A percentile compares a stretch with the other conserved stretches of the same genome.
Evolutionary conservation across 2,329 filamentous ascomycete species (phyloP).

Genomic region (Colletotrichum sidae): DNA sequence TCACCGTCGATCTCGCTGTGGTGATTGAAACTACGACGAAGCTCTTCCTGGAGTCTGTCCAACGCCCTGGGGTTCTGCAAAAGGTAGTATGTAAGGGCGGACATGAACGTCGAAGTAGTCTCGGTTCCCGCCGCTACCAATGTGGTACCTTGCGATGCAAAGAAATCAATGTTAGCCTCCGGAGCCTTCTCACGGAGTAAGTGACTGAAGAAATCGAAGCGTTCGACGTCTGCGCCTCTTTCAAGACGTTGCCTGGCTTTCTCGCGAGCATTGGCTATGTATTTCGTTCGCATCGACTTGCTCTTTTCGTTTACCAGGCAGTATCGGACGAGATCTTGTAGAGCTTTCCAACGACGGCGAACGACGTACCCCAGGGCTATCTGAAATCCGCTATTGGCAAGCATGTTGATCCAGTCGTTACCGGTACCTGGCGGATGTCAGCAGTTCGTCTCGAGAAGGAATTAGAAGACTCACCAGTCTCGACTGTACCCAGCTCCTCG

Average conservation of each 20-base stretch:
- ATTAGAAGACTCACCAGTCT: constrained; percentile 6
- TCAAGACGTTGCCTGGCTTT: neutral
- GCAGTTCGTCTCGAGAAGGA: neutral
- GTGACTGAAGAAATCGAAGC: constrained; percentile 26
- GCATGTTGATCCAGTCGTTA: constrained; percentile 23
- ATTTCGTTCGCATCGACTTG: constrained; percentile 14
- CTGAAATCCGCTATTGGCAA: constrained; percentile 25
- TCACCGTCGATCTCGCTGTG: constrained; percentile 10
- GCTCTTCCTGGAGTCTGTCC: constrained; percentile 5
- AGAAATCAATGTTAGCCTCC: constrained; percentile 22
- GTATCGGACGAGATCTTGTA: constrained; percentile 8
- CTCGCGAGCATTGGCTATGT: constrained; percentile 1
- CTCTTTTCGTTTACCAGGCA: constrained; percentile 18
- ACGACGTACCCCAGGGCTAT: constrained; percentile 23
- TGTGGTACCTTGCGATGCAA: constrained; percentile 13
- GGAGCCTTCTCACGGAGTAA: constrained; percentile 14
- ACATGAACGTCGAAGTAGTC: constrained; percentile 22
- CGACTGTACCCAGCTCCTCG: constrained; percentile 42
- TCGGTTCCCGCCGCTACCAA: constrained; percentile 19
- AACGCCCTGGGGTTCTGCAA: constrained; percentile 9
- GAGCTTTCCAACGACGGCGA: constrained; percentile 1
- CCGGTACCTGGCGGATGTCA: neutral
- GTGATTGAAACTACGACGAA: neutral
- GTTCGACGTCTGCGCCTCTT: constrained; percentile 3
- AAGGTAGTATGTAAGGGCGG: constrained; percentile 14